phyloP scores from a whole-genome alignment of 345 rosid species.

The Carallia pectinifolia region DNA sequence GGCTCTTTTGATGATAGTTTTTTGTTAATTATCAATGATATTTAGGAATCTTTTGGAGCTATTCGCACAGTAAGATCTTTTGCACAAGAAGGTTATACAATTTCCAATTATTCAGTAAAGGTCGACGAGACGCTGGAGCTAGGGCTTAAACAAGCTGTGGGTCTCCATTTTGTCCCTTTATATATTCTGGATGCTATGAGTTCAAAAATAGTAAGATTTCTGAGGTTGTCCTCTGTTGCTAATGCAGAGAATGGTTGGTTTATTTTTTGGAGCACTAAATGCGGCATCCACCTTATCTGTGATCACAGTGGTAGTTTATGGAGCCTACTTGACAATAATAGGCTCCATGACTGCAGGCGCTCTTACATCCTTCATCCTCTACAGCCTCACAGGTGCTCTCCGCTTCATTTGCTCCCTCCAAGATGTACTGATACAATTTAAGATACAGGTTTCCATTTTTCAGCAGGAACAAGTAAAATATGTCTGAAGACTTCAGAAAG shows the following conservation, averaged over 20 bases:
- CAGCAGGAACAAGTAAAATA: not conserved
- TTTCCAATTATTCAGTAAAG: constrained; percentile 69
- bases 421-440: not conserved
- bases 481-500: not conserved
- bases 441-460: not conserved
- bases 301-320: constrained; percentile 74
- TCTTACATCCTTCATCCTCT: constrained; percentile 94
- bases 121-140: constrained; percentile 83
- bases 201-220: not conserved
- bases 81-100: constrained; percentile 73
- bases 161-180: constrained; percentile 24
- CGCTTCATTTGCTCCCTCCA: constrained; percentile 5
- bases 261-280: constrained; percentile 81
- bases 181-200: not conserved
- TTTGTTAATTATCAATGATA: constrained; percentile 13
- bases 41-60: constrained; percentile 95
- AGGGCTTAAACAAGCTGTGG: constrained; percentile 89
- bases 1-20: not conserved
- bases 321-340: constrained; percentile 78
- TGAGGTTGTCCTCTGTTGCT: constrained; percentile 12
- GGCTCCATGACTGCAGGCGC: constrained; percentile 86
- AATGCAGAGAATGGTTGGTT: constrained; percentile 55
- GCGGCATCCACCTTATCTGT: constrained; percentile 86
- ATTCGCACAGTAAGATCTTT: constrained; percentile 92
- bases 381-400: constrained; percentile 83